Conservation (phyloP, 192 early-diverging fungal genomes). For the Entomortierella beljakovae region DNA sequence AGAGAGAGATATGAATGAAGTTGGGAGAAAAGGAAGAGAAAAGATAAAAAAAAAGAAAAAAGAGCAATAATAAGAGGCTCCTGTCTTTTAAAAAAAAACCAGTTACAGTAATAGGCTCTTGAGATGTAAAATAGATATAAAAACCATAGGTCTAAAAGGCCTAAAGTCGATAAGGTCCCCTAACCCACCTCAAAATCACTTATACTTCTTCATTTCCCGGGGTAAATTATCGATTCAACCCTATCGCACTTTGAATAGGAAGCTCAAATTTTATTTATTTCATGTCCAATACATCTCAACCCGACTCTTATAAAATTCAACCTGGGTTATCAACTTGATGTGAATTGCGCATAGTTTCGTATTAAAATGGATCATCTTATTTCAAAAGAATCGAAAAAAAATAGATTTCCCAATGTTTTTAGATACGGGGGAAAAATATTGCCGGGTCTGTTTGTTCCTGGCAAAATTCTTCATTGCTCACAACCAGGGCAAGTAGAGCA, state of each 20-base stretch:
- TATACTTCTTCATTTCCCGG: neutral
- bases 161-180: no score
- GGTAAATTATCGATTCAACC: neutral
- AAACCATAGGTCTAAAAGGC: no score
- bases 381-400: no score
- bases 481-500: neutral
- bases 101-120: neutral
- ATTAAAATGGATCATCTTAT: no score
- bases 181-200: neutral
- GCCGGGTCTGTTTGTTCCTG: slow-evolving; percentile 9
- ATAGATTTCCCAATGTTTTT: no score
- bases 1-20: neutral
- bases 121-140: neutral
- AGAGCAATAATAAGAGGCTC: slow-evolving; percentile 6
- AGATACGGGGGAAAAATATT: slow-evolving; percentile 26
- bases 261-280: no score
- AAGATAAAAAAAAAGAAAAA: slow-evolving; percentile 9
- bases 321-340: no score
- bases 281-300: no score
- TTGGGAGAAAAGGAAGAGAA: neutral
- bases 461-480: neutral
- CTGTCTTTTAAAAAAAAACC: slow-evolving; percentile 7
- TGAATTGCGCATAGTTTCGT: no score
- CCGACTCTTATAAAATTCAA: no score
- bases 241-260: neutral